A percentile compares a stretch with the other conserved stretches of the same genome.
Conservation (phyloP, 352 stramenopile species). For the Pythium aphanidermatum region DNA sequence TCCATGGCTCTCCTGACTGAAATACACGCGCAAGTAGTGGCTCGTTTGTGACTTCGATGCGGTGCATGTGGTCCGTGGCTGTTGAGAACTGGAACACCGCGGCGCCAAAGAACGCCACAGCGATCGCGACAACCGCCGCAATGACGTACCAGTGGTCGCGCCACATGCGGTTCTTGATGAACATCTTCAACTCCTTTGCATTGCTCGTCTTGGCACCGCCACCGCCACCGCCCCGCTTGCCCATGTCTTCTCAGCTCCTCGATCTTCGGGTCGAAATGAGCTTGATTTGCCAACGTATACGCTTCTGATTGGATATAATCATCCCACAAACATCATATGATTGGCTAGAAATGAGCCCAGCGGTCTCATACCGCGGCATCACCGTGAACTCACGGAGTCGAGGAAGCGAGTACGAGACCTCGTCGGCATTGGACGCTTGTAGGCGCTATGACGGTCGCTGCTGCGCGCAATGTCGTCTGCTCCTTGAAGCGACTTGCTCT, state of each 20-base stretch:
- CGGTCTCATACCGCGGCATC: too few species aligned
- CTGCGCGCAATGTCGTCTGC: too few species aligned
- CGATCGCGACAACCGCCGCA: slow-evolving; percentile 34
- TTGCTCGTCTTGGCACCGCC: slow-evolving; percentile 37
- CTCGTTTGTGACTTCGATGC: slow-evolving; percentile 50
- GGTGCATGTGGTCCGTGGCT: slow-evolving; percentile 55
- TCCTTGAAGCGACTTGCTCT: too few species aligned
- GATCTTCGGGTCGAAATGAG: slow-evolving; percentile 5
- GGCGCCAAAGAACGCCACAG: slow-evolving; percentile 53
- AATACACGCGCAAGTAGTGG: slow-evolving; percentile 64
- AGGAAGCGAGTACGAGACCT: too few species aligned
- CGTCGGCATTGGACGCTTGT: too few species aligned
- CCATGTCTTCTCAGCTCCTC: slow-evolving; percentile 15
- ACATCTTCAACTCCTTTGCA: slow-evolving; percentile 74
- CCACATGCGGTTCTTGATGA: slow-evolving; percentile 80
- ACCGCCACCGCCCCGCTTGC: slow-evolving; percentile 26
- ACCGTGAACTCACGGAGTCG: too few species aligned
- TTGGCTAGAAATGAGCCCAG: slow-evolving; percentile 3
- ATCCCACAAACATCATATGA: not conserved
- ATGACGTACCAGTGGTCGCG: slow-evolving; percentile 66
- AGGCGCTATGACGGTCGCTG: too few species aligned
- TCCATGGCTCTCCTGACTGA: slow-evolving; percentile 72
- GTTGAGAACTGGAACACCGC: slow-evolving; percentile 63
- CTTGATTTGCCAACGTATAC: slow-evolving; percentile 9
- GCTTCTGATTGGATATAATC: slow-evolving; percentile 16